Evolutionary conservation across 2,329 filamentous ascomycete genomes (phyloP).

Genomic region (Nigrospora oryzae): DNA sequence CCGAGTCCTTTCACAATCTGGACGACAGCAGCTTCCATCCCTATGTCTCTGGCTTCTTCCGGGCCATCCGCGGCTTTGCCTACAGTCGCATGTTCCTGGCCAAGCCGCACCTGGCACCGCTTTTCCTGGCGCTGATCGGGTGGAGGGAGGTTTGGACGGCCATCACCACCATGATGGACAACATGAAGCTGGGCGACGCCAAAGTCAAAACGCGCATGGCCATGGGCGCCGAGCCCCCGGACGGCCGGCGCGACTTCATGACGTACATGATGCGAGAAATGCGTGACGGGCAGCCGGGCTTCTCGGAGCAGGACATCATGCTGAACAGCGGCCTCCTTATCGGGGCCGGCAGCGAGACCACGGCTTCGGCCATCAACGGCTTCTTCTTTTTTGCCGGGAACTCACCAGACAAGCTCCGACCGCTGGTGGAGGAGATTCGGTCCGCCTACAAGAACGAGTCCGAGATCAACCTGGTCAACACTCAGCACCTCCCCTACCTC

Average conservation of each 20-base stretch:
- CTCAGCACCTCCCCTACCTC: conserved; percentile 21
- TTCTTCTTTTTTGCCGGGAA: conserved; percentile 24
- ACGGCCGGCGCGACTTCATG: neutral
- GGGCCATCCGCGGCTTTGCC: neutral
- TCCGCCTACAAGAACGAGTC: neutral
- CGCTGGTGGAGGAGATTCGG: neutral
- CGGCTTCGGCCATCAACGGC: conserved; percentile 28
- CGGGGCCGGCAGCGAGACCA: conserved; percentile 35
- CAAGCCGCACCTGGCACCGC: neutral
- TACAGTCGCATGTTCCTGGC: neutral
- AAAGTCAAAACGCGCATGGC: neutral
- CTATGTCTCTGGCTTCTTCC: conserved; percentile 8
- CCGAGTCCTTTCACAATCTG: conserved; percentile 6
- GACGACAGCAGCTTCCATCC: conserved; percentile 8
- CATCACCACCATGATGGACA: neutral
- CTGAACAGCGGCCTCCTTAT: neutral
- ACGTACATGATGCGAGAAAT: neutral
- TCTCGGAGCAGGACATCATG: neutral
- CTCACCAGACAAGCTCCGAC: neutral
- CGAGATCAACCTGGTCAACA: conserved; percentile 10
- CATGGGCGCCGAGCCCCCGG: neutral
- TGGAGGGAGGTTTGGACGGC: neutral
- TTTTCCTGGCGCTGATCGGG: neutral
- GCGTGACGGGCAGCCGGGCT: neutral
- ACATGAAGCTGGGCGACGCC: neutral